Base-by-base conservation (phyloP, 345 rosid species). In the Camelina laxa region DNA sequence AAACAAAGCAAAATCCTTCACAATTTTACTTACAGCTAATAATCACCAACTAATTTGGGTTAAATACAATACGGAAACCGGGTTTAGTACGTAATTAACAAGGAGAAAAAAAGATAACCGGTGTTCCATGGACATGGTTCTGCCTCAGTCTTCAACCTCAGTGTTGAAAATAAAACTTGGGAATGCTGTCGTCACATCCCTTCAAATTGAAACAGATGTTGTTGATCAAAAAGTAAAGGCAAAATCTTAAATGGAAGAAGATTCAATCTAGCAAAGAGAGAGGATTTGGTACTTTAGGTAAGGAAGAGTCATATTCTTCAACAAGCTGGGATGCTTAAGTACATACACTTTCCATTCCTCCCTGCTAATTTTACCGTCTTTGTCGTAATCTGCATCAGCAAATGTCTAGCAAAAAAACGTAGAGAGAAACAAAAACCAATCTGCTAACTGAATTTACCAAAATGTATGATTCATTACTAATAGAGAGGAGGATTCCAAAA, bases 261-360 rank as follows among this genome's bases (percentile, higher is more conserved):
- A 7, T 4, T 27, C 30, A 4, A 1, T 31, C 36, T 9, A 44
- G 27, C 54, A 44, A 64, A 64, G 19, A 39, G 6, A 62, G 50
- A 13, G 24, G 48, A 21, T 64, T 57, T 60, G 76, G 50, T 82
- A 91, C 97, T 79, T 89, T 42, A 91, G 64, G 15, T 86, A 87
- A 60, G 92, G 92, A 72, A 91, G 89, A 69, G 97, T 91, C 97
- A 89, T 89, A 75, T 88, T 88, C 83, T 77, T 87, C 84, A 91
- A 78, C 45, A 91, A 76, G 55, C 77, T 71, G 4, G 97, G 97
- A 76, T 88, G 70, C 70, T 79, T 79, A 61, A 75, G 44, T 54
- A 57, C 90, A 67, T 88, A 91, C 0, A 35, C 83, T 69, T 82
- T 91, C 96, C 96, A 91, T 51, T 89, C 91, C 12, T 79, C 84